Evolutionary conservation across 352 stramenopile genomes (phyloP).

Genomic region (Thraustochytrium sp.): DNA sequence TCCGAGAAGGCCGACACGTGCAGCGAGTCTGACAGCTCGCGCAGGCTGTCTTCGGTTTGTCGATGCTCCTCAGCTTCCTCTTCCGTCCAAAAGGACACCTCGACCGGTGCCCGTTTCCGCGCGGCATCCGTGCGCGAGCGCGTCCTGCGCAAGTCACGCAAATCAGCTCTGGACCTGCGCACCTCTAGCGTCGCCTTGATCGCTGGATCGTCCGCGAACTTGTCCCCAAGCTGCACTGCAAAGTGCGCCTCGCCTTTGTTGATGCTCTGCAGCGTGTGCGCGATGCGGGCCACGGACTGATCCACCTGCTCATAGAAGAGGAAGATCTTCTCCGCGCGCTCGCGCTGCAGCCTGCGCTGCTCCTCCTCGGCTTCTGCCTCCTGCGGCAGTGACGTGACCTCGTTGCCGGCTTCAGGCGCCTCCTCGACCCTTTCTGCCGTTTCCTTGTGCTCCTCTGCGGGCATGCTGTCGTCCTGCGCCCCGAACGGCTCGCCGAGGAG

Average conservation of each 20-base stretch:
- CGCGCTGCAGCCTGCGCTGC: neutral
- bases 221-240: neutral
- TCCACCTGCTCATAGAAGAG: conserved; percentile 38
- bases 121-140: neutral
- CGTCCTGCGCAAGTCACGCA: too few species aligned
- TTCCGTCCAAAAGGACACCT: conserved; percentile 27
- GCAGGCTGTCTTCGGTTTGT: neutral
- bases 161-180: neutral
- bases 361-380: neutral
- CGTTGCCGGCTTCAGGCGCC: neutral
- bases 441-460: neutral
- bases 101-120: neutral
- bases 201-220: neutral
- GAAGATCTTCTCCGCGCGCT: conserved; percentile 36
- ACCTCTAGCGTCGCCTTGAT: neutral
- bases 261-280: neutral
- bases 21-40: neutral
- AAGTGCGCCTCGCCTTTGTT: conserved; percentile 3
- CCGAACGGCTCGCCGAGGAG: neutral
- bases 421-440: neutral
- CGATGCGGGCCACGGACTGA: conserved; percentile 16
- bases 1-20: neutral
- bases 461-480: neutral
- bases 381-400: neutral
- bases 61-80: neutral